Conservation (phyloP, 2,329 filamentous ascomycete species). For the Sclerotinia nivalis region DNA sequence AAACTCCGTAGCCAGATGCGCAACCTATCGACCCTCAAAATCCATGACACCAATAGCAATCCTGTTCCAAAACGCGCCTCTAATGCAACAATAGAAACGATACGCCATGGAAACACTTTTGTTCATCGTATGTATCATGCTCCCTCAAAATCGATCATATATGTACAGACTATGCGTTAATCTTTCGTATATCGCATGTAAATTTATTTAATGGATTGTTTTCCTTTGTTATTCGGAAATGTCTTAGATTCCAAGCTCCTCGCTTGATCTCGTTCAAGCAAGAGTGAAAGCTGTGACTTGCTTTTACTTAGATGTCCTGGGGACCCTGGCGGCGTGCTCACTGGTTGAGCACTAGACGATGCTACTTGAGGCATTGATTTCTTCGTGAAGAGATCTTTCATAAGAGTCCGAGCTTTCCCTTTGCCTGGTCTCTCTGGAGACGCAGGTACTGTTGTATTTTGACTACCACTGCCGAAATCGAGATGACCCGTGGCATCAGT, state of each 20-base stretch:
- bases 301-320: slow-evolving; percentile 53
- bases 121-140: slow-evolving; percentile 16
- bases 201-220: slow-evolving; percentile 16
- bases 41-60: slow-evolving; percentile 19
- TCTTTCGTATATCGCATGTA: slow-evolving; percentile 1
- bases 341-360: slow-evolving; percentile 18
- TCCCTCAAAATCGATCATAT: slow-evolving; percentile 1
- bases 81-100: slow-evolving; percentile 16
- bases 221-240: slow-evolving; percentile 13
- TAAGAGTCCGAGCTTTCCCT: slow-evolving; percentile 32
- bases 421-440: slow-evolving; percentile 15
- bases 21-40: slow-evolving; percentile 16
- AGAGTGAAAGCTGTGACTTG: slow-evolving; percentile 60
- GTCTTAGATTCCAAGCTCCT: slow-evolving; percentile 38
- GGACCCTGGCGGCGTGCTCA: slow-evolving; percentile 16
- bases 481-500: slow-evolving; percentile 34
- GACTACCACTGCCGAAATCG: slow-evolving; percentile 26
- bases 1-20: slow-evolving; percentile 21
- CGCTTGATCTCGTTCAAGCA: slow-evolving; percentile 56
- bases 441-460: neutral
- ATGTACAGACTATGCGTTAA: slow-evolving; percentile 20
- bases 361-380: slow-evolving; percentile 28
- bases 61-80: slow-evolving; percentile 17
- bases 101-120: slow-evolving; percentile 20
- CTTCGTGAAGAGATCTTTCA: slow-evolving; percentile 38